These are phyloP conservation scores for Globisporangium lucens DNA, from an alignment of 352 stramenopile species.

Conservation along the genomic window DNA sequence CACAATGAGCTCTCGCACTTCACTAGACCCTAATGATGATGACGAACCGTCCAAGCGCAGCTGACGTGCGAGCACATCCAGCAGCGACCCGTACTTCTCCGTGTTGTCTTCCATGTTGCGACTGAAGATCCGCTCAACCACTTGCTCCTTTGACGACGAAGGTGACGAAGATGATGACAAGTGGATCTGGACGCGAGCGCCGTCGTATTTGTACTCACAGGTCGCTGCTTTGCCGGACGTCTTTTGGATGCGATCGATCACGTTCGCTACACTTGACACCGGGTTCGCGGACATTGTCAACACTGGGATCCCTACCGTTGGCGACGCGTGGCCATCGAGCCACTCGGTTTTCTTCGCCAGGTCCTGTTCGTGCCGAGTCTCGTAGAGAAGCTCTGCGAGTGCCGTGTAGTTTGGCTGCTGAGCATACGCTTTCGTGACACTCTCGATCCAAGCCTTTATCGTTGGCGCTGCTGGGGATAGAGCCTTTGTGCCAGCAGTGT, in stretches of 20 bases:
- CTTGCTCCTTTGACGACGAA: neutral
- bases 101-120: conserved; percentile 84
- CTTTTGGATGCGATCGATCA: conserved; percentile 48
- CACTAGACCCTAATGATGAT: neutral
- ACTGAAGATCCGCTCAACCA: conserved; percentile 63
- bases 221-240: conserved; percentile 33
- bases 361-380: conserved; percentile 22
- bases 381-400: conserved; percentile 42
- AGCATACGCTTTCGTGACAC: conserved; percentile 62
- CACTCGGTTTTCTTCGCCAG: conserved; percentile 24
- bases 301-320: conserved; percentile 54
- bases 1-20: conserved; percentile 41
- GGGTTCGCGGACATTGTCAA: conserved; percentile 82
- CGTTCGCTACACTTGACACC: conserved; percentile 48
- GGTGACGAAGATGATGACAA: conserved; percentile 18
- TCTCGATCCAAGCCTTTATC: conserved; percentile 52
- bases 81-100: conserved; percentile 53
- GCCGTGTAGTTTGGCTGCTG: conserved; percentile 64
- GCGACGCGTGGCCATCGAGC: conserved; percentile 34
- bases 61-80: conserved; percentile 39
- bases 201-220: conserved; percentile 86
- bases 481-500: neutral
- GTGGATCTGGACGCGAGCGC: conserved; percentile 75
- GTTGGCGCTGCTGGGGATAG: neutral
- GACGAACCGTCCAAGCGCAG: conserved; percentile 16